Conservation (phyloP, 768 basidiomycete species). For the Lentinula aciculospora region DNA sequence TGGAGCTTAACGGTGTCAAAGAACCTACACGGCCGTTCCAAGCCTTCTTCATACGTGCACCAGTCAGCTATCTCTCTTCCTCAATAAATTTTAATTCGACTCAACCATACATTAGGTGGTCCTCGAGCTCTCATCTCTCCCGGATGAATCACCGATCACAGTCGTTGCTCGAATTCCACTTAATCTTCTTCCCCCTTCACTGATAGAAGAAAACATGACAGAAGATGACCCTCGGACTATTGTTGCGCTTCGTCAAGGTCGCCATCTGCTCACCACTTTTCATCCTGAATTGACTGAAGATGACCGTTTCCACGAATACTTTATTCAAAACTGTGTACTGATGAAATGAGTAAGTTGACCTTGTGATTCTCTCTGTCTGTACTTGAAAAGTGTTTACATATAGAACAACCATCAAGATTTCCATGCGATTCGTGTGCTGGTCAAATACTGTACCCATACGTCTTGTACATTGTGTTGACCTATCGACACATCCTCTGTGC, state of each 20-base stretch:
- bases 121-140: slow-evolving; percentile 38
- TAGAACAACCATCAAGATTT: neutral
- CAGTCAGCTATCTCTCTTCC: slow-evolving; percentile 38
- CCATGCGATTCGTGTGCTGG: neutral
- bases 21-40: slow-evolving; percentile 60
- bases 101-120: slow-evolving; percentile 50
- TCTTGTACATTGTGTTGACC: neutral
- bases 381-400: neutral
- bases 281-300: slow-evolving; percentile 92
- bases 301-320: slow-evolving; percentile 87
- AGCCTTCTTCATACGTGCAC: slow-evolving; percentile 92
- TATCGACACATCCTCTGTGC: neutral
- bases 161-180: slow-evolving; percentile 67
- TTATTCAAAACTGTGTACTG: slow-evolving; percentile 70
- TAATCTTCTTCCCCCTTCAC: slow-evolving; percentile 36
- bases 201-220: slow-evolving; percentile 33
- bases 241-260: slow-evolving; percentile 83
- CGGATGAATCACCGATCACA: slow-evolving; percentile 53
- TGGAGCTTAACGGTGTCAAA: slow-evolving; percentile 59
- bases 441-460: neutral
- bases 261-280: slow-evolving; percentile 83
- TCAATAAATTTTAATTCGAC: neutral
- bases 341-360: neutral
- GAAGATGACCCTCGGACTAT: slow-evolving; percentile 60
- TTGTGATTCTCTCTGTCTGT: neutral